A percentile compares a stretch with the other conserved stretches of the same genome.
These are phyloP conservation scores for Cercospora janseana DNA, from an alignment of 2,329 filamentous ascomycete species.

Conservation along the genomic window DNA sequence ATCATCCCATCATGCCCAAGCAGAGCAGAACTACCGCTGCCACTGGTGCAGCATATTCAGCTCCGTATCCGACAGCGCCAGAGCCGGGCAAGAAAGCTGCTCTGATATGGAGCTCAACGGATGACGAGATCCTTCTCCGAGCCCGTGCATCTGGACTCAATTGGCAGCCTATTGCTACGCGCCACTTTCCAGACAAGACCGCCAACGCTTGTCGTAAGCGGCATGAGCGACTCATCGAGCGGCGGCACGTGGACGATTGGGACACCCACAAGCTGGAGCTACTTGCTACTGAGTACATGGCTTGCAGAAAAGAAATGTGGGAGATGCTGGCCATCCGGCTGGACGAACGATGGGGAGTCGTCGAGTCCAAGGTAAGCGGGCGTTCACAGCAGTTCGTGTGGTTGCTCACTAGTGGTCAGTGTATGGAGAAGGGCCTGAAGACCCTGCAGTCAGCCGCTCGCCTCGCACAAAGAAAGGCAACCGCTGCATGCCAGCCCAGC, in stretches of 20 bases:
- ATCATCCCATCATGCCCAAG: constrained; percentile 47
- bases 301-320: constrained; percentile 79
- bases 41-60: constrained; percentile 33
- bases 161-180: constrained; percentile 76
- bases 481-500: constrained; percentile 46
- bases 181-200: constrained; percentile 73
- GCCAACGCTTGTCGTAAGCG: constrained; percentile 85
- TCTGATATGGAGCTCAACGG: constrained; percentile 64
- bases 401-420: constrained; percentile 51
- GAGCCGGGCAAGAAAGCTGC: constrained; percentile 41
- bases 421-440: constrained; percentile 80
- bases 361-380: constrained; percentile 76
- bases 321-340: constrained; percentile 63
- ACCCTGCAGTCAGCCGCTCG: constrained; percentile 71
- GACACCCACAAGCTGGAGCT: constrained; percentile 71
- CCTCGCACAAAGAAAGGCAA: constrained; percentile 60
- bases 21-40: constrained; percentile 37
- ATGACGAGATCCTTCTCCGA: constrained; percentile 70
- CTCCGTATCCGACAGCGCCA: constrained; percentile 36
- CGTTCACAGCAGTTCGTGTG: constrained; percentile 37
- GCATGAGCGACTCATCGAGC: constrained; percentile 79
- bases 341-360: constrained; percentile 60
- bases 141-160: constrained; percentile 74
- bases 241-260: constrained; percentile 71
- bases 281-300: constrained; percentile 75